Evolutionary conservation across 768 basidiomycete species (phyloP), one percentile per base, ranked within the genome.

Genomic region (Sporobolomyces pararoseus): DNA sequence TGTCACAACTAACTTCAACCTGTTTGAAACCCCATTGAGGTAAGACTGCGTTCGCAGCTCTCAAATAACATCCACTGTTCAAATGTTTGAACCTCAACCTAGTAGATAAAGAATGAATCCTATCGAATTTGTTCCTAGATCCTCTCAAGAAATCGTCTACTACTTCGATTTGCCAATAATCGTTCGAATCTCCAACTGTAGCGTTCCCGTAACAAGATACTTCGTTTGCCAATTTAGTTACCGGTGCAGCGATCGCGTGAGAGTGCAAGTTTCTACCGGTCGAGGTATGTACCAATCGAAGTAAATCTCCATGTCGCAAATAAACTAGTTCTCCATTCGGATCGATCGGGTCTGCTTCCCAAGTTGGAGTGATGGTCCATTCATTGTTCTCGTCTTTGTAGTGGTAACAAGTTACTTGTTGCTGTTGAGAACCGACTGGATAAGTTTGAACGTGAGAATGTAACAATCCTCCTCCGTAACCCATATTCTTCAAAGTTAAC

Each of bases 21-120:
- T 99, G 95, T 81, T 99, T 98, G 84, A 96, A 98, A 16, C 95
- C 95, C 96, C 96, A 99, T 80, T 95, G 91, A 1, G 96, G 96
- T 46, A 99, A 80, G 61, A 90, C 83, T 3, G 87, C 85, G 79
- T 94, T 97, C 39, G 89, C 88, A 12, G 96, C 94, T 16, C 88
- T 84, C 51, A 98, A 80, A 80, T 96, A 97, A 79, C 94, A 99
- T 7, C 89, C 90, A 29, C 89, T 81, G 50, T 79, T 80, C 60
- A 84, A 77, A 78, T 99, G 95, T 69, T 83, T 84, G 82, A 98
- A 88, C 68, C 95, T 84, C 80, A 98, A 78, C 34, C 91, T 83
- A 4, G 95, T 97, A 47, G 95, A 96, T 59, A 99, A 82, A 49
- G 91, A 89, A 81, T 93, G 92, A 42, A 99, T 89, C 34, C 83